A percentile compares a stretch with the other conserved stretches of the same genome.
Conservation (phyloP, 345 rosid species). For the Triadica sebifera region DNA sequence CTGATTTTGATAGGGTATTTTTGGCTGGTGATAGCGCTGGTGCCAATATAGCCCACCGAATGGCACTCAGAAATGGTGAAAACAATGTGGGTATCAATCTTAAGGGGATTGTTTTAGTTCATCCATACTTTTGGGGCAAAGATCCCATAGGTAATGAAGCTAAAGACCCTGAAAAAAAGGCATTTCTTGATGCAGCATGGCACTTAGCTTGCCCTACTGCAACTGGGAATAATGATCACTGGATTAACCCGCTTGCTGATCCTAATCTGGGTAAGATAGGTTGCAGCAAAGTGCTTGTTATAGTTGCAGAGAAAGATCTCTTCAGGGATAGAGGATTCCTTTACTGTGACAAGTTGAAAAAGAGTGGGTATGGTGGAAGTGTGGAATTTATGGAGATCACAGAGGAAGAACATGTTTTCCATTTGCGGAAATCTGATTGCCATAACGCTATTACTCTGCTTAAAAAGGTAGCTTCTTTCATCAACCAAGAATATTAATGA, state of each 20-base stretch:
- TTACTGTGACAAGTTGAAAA: slow-evolving; percentile 16
- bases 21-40: slow-evolving; percentile 27
- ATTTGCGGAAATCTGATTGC: not conserved
- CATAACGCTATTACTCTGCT: slow-evolving; percentile 1
- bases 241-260: slow-evolving; percentile 18
- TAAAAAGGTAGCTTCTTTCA: not conserved
- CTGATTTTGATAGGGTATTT: slow-evolving; percentile 17
- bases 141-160: slow-evolving; percentile 18
- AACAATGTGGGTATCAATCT: not conserved
- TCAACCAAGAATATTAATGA: not conserved
- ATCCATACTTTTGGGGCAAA: slow-evolving; percentile 25
- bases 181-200: slow-evolving; percentile 5
- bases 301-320: slow-evolving; percentile 18
- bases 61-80: not conserved
- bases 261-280: slow-evolving; percentile 16
- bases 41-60: slow-evolving; percentile 16
- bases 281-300: slow-evolving; percentile 13
- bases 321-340: slow-evolving; percentile 21
- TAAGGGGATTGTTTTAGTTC: slow-evolving; percentile 15
- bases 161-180: not conserved
- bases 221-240: slow-evolving; percentile 23
- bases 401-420: slow-evolving; percentile 19
- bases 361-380: not conserved
- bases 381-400: slow-evolving; percentile 10
- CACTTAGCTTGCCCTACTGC: slow-evolving; percentile 6